Conservation (phyloP, 2,329 filamentous ascomycete genomes). For the Aspergillus pseudotamarii region DNA sequence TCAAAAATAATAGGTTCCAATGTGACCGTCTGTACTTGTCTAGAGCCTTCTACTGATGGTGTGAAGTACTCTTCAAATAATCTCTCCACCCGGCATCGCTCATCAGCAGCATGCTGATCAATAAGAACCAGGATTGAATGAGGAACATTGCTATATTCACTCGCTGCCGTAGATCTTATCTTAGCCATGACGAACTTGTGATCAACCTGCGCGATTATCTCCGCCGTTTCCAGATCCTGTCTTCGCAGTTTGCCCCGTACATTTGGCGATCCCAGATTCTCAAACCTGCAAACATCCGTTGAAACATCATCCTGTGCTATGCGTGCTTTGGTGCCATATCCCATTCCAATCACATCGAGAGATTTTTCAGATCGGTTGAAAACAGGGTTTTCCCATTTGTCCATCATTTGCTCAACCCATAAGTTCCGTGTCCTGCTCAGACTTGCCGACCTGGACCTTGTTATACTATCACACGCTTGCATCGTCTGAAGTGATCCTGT, state of each 20-base stretch:
- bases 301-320: constrained; percentile 24
- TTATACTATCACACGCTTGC: constrained; percentile 7
- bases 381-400: constrained; percentile 74
- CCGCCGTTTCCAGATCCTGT: constrained; percentile 59
- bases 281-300: constrained; percentile 25
- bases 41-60: constrained; percentile 1
- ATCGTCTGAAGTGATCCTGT: constrained; percentile 17
- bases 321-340: constrained; percentile 15
- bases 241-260: constrained; percentile 60
- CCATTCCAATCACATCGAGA: constrained; percentile 40
- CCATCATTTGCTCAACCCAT: constrained; percentile 66
- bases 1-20: constrained; percentile 63
- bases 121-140: constrained; percentile 66
- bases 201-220: constrained; percentile 81
- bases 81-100: constrained; percentile 76
- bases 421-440: constrained; percentile 20
- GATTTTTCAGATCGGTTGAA: constrained; percentile 59
- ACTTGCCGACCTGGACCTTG: constrained; percentile 23
- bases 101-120: constrained; percentile 94
- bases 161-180: constrained; percentile 40
- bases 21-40: constrained; percentile 27
- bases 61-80: constrained; percentile 63
- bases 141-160: not conserved
- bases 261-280: constrained; percentile 29
- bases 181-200: constrained; percentile 82